A percentile compares a stretch with the other conserved stretches of the same genome.
Evolutionary conservation across 108 stramenopile genomes (phyloP).

Genomic region (Seminavis robusta): DNA sequence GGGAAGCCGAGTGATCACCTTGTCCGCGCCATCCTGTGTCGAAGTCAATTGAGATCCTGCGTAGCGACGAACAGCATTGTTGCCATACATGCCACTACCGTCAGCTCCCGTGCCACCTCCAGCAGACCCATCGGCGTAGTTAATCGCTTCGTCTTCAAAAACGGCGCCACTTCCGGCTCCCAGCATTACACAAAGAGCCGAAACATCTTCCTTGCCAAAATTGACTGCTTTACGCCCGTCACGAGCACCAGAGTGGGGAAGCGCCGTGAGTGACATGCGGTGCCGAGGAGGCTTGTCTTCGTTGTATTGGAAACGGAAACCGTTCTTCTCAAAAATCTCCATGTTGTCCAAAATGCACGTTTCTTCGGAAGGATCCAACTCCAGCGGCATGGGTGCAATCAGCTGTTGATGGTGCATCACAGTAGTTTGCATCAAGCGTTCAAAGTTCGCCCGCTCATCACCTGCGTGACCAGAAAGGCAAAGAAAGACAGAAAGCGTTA

Average conservation of each 20-base stretch:
- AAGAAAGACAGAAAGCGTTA: neutral
- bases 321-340: conserved; percentile 88
- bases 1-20: conserved; percentile 74
- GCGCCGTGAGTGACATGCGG: conserved; percentile 78
- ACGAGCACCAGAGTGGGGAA: conserved; percentile 87
- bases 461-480: too few relatives aligned
- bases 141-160: conserved; percentile 19
- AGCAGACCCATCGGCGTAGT: conserved; percentile 42
- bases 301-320: conserved; percentile 84
- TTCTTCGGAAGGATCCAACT: conserved; percentile 86
- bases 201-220: conserved; percentile 92
- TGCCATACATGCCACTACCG: conserved; percentile 65
- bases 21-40: conserved; percentile 12
- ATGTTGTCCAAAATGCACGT: conserved; percentile 86
- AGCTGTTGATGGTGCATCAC: conserved; percentile 81
- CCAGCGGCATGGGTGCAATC: conserved; percentile 77
- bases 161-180: conserved; percentile 58
- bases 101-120: conserved; percentile 73
- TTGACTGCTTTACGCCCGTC: conserved; percentile 89
- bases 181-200: conserved; percentile 84
- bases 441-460: conserved; percentile 84
- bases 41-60: conserved; percentile 33
- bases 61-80: conserved; percentile 81
- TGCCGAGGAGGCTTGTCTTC: conserved; percentile 70
- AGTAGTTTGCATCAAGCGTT: conserved; percentile 61